A percentile compares a stretch with the other conserved stretches of the same genome.
phyloP scores from a whole-genome alignment of 1,284 basidiomycete genomes.

The Malassezia caprae region DNA sequence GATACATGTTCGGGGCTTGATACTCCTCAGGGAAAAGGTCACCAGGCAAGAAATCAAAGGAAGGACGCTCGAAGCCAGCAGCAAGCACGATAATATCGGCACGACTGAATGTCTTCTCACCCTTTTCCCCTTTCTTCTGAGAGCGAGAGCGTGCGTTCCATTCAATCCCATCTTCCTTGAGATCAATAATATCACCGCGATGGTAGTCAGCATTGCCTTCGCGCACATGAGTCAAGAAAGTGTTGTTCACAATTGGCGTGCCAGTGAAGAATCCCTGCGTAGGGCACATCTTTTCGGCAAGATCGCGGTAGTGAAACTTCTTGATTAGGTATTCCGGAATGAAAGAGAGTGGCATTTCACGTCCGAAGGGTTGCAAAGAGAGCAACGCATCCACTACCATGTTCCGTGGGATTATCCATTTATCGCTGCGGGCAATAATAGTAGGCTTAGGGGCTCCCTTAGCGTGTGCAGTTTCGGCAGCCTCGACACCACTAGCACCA shows the following conservation, averaged over 20 bases:
- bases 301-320: conserved; percentile 55
- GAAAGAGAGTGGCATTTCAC: conserved; percentile 38
- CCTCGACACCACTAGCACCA: conserved; percentile 58
- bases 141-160: conserved; percentile 46
- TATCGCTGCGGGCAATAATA: conserved; percentile 52
- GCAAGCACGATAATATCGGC: conserved; percentile 59
- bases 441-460: conserved; percentile 52
- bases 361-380: conserved; percentile 57
- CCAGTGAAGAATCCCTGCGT: conserved; percentile 36
- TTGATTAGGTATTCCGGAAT: conserved; percentile 55
- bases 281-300: conserved; percentile 50
- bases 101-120: conserved; percentile 49
- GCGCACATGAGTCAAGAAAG: conserved; percentile 55
- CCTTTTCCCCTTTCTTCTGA: conserved; percentile 44
- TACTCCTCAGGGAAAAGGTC: conserved; percentile 59
- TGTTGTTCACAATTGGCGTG: conserved; percentile 55
- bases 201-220: conserved; percentile 54
- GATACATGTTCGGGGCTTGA: conserved; percentile 54
- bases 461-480: conserved; percentile 52
- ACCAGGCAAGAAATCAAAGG: conserved; percentile 55
- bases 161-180: conserved; percentile 52
- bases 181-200: conserved; percentile 54
- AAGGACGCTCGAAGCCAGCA: conserved; percentile 57
- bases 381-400: conserved; percentile 56
- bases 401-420: conserved; percentile 48